These are phyloP conservation scores for Phanerochaete carnosa DNA, from an alignment of 768 basidiomycete genomes.

Conservation along the genomic window DNA sequence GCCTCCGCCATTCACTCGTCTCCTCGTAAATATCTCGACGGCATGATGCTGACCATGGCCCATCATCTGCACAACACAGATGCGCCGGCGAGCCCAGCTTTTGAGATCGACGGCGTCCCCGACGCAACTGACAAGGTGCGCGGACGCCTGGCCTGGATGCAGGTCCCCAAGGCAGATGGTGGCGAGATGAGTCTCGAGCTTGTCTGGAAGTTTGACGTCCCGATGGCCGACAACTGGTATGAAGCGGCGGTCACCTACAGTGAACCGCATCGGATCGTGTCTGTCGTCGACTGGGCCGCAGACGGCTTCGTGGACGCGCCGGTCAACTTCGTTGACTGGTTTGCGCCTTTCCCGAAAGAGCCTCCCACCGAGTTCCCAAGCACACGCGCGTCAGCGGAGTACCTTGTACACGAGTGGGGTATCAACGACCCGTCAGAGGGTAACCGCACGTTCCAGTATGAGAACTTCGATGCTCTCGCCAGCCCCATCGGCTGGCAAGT, in stretches of 20 bases:
- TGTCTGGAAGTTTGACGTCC: constrained; percentile 92
- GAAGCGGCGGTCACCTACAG: constrained; percentile 78
- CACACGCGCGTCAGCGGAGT: constrained; percentile 33
- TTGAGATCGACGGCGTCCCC: constrained; percentile 56
- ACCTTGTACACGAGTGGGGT: constrained; percentile 79
- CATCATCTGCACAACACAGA: not conserved
- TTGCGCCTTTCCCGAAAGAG: constrained; percentile 28
- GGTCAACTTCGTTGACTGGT: constrained; percentile 37
- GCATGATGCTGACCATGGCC: constrained; percentile 37
- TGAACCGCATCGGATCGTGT: constrained; percentile 76
- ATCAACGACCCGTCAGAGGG: constrained; percentile 82
- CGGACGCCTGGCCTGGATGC: constrained; percentile 74
- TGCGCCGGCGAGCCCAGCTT: not conserved
- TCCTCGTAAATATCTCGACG: constrained; percentile 46
- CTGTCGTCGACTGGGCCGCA: constrained; percentile 93
- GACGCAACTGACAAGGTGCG: constrained; percentile 80
- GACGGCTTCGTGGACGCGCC: constrained; percentile 52
- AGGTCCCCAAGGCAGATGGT: constrained; percentile 49
- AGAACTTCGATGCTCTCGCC: constrained; percentile 73
- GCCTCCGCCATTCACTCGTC: constrained; percentile 46
- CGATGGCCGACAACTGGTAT: constrained; percentile 96
- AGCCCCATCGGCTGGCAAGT: constrained; percentile 93
- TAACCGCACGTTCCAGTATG: constrained; percentile 52
- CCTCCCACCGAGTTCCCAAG: constrained; percentile 13
- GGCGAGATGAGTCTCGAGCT: constrained; percentile 60